Conservation (phyloP, 179 eudicot species). For the Nepenthes alata region DNA sequence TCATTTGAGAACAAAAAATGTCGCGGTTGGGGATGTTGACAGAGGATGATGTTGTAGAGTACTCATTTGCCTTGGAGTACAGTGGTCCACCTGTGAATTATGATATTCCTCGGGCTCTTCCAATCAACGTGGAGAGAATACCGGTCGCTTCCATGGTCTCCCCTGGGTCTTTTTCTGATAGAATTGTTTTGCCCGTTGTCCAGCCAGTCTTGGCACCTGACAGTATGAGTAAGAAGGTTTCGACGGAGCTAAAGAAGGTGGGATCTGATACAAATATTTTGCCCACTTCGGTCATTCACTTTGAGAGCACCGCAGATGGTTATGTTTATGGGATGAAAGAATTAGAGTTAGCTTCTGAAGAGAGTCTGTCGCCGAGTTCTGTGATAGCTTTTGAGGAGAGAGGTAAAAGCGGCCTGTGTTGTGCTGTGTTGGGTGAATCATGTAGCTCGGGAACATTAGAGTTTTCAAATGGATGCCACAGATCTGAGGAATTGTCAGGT, state of each 20-base stretch:
- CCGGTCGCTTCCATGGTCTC: constrained; percentile 75
- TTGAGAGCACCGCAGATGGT: constrained; percentile 21
- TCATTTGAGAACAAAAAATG: constrained; percentile 13
- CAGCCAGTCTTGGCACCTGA: constrained; percentile 59
- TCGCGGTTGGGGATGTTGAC: constrained; percentile 15
- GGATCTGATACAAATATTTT: constrained; percentile 29
- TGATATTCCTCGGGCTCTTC: constrained; percentile 72
- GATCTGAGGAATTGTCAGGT: constrained; percentile 46
- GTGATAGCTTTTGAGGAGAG: constrained; percentile 40
- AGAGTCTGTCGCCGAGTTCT: constrained; percentile 51
- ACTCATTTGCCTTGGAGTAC: constrained; percentile 76
- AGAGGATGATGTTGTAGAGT: constrained; percentile 37
- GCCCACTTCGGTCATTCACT: constrained; percentile 38
- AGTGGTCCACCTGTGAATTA: constrained; percentile 70
- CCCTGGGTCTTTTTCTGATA: constrained; percentile 23
- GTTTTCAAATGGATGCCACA: constrained; percentile 30
- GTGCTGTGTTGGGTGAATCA: constrained; percentile 30
- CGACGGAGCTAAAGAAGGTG: constrained; percentile 37
- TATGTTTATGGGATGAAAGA: constrained; percentile 16
- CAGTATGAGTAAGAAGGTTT: constrained; percentile 29
- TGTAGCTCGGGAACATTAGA: constrained; percentile 35
- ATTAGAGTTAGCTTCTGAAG: constrained; percentile 31
- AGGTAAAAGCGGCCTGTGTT: constrained; percentile 18
- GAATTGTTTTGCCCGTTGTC: constrained; percentile 48
- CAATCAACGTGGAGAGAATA: constrained; percentile 59